Base-by-base conservation (phyloP, 179 eudicot species). In the Silene vulgaris region DNA sequence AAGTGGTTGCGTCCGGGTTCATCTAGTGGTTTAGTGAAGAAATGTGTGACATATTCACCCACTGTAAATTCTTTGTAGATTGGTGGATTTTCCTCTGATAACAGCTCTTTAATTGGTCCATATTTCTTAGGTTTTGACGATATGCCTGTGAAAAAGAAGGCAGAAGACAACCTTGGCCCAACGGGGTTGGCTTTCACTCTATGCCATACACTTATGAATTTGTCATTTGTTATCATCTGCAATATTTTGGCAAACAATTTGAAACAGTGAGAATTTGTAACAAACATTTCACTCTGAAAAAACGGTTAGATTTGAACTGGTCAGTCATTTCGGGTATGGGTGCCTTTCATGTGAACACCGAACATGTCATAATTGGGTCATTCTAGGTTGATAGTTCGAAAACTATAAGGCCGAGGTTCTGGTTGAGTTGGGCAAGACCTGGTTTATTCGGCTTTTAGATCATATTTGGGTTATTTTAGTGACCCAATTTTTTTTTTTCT, bases 141-240 rank as follows among this genome's bases (percentile, higher is more conserved):
- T 26, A 19, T 8, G 1, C 81, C 73, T 0, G 75, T n/a, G 45
- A 85, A 71, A 73, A 83, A 85, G 16, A 79, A 52, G 0, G 82
- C 77, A 6, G 73, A 26, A 0, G 82, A 85, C 71, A 80, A 52
- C 59, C 88, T 78, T 2, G 86, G 88, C 5, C 81, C 86, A 13
- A 80, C 35, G 2, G 0, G 29, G 6, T 80, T 85, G 0, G 81
- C 81, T 6, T 61, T 66, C 65, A 78, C 81, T 70, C 85, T 80
- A 6, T 71, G 85, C 19, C 73, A 61, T 4, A 65, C 77, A 56
- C 87, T 82, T 69, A 71, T 78, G 52, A 82, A 43, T 67, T 66
- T 78, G 74, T 76, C 84, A 78, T 82, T 85, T 0, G 81, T 52
- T 17, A 80, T 56, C 23, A 77, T 77, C 79, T 76, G 74, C 29